phyloP scores from a whole-genome alignment of 2,329 filamentous ascomycete species.

The Thielaviopsis musarum region DNA sequence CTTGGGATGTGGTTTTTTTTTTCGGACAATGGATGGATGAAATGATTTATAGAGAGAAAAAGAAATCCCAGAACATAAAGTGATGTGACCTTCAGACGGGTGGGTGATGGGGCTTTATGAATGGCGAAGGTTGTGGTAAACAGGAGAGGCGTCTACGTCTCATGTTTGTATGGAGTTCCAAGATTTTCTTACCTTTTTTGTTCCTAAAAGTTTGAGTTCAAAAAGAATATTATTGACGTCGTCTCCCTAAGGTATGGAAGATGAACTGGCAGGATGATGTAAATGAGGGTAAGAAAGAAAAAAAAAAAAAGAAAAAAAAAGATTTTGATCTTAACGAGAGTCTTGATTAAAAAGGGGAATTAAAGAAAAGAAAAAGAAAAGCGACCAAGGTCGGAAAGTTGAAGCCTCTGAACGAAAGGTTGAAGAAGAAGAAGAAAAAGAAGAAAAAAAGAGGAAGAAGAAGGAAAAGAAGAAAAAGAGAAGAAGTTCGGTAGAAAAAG shows the following conservation, averaged over 20 bases:
- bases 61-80: background rate
- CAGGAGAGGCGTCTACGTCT: constrained; percentile 1
- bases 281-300: constrained; percentile 1
- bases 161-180: constrained; percentile 3
- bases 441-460: constrained; percentile 16
- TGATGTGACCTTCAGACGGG: background rate
- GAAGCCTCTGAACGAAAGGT: constrained; percentile 11
- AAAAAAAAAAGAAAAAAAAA: constrained; percentile 14
- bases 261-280: background rate
- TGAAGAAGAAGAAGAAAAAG: constrained; percentile 16
- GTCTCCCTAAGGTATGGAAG: constrained; percentile 11
- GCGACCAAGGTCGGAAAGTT: constrained; percentile 12
- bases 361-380: constrained; percentile 16
- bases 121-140: background rate
- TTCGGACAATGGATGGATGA: background rate
- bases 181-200: constrained; percentile 8
- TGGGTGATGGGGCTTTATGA: background rate
- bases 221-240: constrained; percentile 10
- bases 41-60: background rate
- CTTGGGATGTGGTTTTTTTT: background rate
- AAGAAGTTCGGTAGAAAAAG: constrained; percentile 15
- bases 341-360: constrained; percentile 15
- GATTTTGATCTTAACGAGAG: constrained; percentile 17
- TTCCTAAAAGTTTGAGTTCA: constrained; percentile 6
- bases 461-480: constrained; percentile 14